Base-by-base conservation (phyloP, 2,329 filamentous ascomycete genomes). In the Venturia carpophila region DNA sequence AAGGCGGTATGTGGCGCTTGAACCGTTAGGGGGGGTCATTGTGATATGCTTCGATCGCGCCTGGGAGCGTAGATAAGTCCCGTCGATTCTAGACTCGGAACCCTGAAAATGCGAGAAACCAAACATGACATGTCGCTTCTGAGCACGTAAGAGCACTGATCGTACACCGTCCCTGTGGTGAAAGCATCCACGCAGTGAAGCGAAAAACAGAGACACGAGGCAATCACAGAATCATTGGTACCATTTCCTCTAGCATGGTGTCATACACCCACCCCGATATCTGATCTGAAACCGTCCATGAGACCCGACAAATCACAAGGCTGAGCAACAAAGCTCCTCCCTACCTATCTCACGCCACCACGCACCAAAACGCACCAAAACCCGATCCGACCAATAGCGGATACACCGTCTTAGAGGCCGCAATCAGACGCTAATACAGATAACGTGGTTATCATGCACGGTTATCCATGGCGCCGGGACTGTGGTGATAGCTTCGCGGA, bases 361-460 rank as follows among this genome's bases (percentile, higher is more conserved):
- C 60, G 11, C 5, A 61, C n/a, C n/a, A n/a, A n/a, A n/a, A n/a
- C n/a, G 21, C 17, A 39, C 56, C 5, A n/a, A 34, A 34, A 6
- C 30, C 30, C 30, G n/a, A 3, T 15, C 55, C 24, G 27, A 21
- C 60, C 52, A 58, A 37, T 58, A 19, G 19, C 15, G 19, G 37
- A 58, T 1, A 2, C 4, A 24, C 52, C 30, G 24, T 17, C 3
- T 9, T 3, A 24, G 39, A 61, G 58, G 58, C 58, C 58, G 58
- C 58, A 42, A 19, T 9, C 15, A 4, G n/a, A 21, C n/a, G 60
- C 21, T 45, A 61, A 45, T 27, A 10, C 10, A 61, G 60, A 61
- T 61, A 61, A 61, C 60, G 60, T 61, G 60, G 42, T 15, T 61
- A 21, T 4, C n/a, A 61, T 61, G 39, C 34, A 61, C 37, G 60